Conservation (phyloP, 148 eudicot genomes). For the Vaccinium corymbosum region DNA sequence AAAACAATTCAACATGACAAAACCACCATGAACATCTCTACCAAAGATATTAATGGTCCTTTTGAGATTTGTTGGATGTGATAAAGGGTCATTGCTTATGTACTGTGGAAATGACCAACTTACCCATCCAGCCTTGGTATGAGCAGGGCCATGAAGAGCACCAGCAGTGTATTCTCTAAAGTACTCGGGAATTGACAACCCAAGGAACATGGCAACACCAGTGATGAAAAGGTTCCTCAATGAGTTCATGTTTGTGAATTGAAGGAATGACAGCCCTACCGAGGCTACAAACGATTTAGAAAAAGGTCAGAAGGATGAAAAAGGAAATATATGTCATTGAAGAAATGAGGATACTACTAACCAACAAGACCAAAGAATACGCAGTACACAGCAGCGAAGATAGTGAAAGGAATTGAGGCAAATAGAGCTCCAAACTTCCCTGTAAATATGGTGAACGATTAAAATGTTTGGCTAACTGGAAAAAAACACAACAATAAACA, state of each 20-base stretch:
- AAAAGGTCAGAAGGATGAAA: not conserved
- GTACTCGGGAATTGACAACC: constrained; percentile 87
- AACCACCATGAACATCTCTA: not conserved
- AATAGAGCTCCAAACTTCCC: constrained; percentile 97
- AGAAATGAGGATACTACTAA: constrained; percentile 32
- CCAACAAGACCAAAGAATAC: constrained; percentile 96
- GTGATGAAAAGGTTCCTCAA: constrained; percentile 88
- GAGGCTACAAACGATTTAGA: constrained; percentile 51
- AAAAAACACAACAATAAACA: not conserved
- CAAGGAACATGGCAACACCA: constrained; percentile 86
- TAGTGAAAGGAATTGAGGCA: constrained; percentile 96
- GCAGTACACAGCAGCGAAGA: constrained; percentile 88
- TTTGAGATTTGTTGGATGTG: not conserved
- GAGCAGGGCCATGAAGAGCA: constrained; percentile 90
- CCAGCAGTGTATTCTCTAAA: constrained; percentile 70
- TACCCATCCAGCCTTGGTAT: constrained; percentile 95
- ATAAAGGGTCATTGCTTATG: not conserved
- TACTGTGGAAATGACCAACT: constrained; percentile 17
- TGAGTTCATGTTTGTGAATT: constrained; percentile 98
- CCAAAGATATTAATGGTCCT: not conserved
- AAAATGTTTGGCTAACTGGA: not conserved
- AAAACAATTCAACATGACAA: not conserved
- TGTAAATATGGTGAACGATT: constrained; percentile 18
- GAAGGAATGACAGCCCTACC: constrained; percentile 87
- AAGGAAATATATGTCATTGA: not conserved